A percentile compares a stretch with the other conserved stretches of the same genome.
phyloP scores from a whole-genome alignment of 371 early-diverging fungal species.

The Mortierella sp. region DNA sequence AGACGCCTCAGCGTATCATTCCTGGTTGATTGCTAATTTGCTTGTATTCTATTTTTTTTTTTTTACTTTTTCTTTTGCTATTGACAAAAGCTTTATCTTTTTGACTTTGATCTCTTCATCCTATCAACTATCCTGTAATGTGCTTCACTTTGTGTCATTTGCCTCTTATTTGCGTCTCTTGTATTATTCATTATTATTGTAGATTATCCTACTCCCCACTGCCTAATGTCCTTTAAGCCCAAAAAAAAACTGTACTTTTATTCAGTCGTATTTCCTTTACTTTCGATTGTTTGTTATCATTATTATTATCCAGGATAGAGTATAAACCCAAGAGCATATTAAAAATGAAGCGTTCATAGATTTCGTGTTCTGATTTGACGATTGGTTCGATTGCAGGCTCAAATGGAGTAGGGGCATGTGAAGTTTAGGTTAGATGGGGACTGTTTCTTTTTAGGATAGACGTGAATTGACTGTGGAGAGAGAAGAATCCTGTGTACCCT shows the following conservation, averaged over 20 bases:
- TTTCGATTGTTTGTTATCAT: conserved; percentile 5
- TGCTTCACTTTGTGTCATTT: conserved; percentile 7
- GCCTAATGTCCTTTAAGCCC: conserved; percentile 1
- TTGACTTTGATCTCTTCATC: conserved; percentile 1
- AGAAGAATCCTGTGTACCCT: too few species aligned
- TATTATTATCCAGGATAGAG: conserved; percentile 1
- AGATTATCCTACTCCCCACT: conserved; percentile 33
- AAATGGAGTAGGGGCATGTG: too few species aligned
- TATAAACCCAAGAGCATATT: neutral
- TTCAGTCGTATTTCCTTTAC: neutral
- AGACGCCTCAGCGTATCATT: conserved; percentile 52
- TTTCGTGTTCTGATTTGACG: too few species aligned
- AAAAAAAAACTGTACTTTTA: conserved; percentile 29
- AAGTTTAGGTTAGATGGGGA: too few species aligned
- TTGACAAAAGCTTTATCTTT: neutral
- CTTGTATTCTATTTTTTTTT: neutral
- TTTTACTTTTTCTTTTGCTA: conserved; percentile 4
- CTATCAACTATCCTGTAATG: conserved; percentile 13
- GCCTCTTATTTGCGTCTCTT: neutral
- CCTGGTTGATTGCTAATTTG: conserved; percentile 46
- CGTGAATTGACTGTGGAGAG: too few species aligned
- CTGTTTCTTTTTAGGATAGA: too few species aligned
- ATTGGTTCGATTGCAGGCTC: too few species aligned
- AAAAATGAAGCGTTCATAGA: neutral
- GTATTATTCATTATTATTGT: conserved; percentile 25